Evolutionary conservation across 495 filamentous ascomycete species (phyloP).

Genomic region (Penicillium egyptiacum): DNA sequence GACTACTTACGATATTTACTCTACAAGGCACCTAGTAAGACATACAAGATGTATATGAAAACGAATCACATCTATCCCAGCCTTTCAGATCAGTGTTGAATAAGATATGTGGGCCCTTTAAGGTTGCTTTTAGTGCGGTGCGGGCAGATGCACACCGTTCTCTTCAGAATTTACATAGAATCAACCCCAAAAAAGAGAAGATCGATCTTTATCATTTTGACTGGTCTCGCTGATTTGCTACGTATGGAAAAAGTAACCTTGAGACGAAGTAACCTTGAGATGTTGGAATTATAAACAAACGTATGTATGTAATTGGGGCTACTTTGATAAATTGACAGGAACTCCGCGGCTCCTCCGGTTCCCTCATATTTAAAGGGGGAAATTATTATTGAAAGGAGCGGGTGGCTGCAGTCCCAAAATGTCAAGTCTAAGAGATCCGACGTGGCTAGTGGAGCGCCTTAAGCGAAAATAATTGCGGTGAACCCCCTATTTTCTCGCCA

Average conservation of each 20-base stretch:
- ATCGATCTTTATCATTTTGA: background rate
- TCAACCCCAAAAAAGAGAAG: background rate
- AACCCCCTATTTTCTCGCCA: constrained; percentile 8
- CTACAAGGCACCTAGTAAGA: background rate
- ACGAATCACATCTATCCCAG: background rate
- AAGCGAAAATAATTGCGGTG: constrained; percentile 21
- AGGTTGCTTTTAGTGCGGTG: constrained; percentile 33
- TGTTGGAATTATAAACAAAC: background rate
- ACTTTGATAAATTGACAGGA: constrained; percentile 5
- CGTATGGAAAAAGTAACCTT: background rate
- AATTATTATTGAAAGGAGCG: constrained; percentile 9
- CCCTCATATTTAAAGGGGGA: background rate
- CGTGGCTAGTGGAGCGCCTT: constrained; percentile 16
- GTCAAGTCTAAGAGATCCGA: constrained; percentile 21
- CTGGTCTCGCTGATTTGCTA: background rate
- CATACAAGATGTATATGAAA: background rate
- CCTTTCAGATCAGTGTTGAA: constrained; percentile 2
- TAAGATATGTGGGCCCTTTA: constrained; percentile 22
- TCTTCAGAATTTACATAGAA: constrained; percentile 1
- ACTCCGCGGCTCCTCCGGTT: constrained; percentile 5
- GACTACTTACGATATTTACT: background rate
- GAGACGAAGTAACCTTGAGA: no score
- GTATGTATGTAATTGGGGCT: background rate
- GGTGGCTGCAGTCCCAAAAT: constrained; percentile 29
- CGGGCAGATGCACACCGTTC: constrained; percentile 28